phyloP scores from a whole-genome alignment of 2,329 filamentous ascomycete genomes.

The Xylaria multiplex region DNA sequence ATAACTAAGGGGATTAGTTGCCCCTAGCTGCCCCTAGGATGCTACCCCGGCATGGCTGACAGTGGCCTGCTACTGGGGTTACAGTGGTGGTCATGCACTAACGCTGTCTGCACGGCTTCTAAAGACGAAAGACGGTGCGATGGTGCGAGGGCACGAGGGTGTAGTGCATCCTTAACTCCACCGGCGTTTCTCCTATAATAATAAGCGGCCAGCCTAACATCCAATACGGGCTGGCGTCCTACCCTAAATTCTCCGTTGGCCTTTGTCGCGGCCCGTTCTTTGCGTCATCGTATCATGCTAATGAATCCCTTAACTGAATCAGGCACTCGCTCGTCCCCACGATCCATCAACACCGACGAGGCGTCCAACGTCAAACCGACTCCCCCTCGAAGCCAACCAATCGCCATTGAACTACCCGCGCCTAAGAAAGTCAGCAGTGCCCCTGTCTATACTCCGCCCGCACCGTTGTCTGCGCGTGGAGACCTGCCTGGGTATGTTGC shows the following conservation, averaged over 20 bases:
- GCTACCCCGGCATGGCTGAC: not conserved
- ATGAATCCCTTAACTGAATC: constrained; percentile 40
- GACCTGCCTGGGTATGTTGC: constrained; percentile 67
- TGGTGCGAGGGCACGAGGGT: constrained; percentile 35
- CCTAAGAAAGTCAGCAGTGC: constrained; percentile 54
- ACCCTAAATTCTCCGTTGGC: constrained; percentile 21
- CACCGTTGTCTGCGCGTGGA: constrained; percentile 66
- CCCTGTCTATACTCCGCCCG: constrained; percentile 56
- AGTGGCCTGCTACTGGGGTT: constrained; percentile 31
- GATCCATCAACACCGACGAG: constrained; percentile 38
- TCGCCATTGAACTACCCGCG: constrained; percentile 63
- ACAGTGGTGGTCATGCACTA: constrained; percentile 36
- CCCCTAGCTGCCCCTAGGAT: too few relatives aligned
- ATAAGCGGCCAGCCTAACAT: constrained; percentile 23
- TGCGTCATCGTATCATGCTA: constrained; percentile 43
- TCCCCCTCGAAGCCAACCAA: constrained; percentile 56
- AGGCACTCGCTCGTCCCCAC: constrained; percentile 41
- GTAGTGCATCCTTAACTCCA: constrained; percentile 23
- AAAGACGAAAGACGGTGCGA: constrained; percentile 2
- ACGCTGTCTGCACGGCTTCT: constrained; percentile 37
- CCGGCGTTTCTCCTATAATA: not conserved
- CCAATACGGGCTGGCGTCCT: constrained; percentile 23
- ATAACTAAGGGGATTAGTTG: too few relatives aligned
- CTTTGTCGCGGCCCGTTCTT: constrained; percentile 29
- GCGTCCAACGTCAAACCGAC: constrained; percentile 38